Percentiles rank a stretch among this genome's conserved stretches.
phyloP scores from a whole-genome alignment of 163 green algal genomes.

The Chloroidium sp. region DNA sequence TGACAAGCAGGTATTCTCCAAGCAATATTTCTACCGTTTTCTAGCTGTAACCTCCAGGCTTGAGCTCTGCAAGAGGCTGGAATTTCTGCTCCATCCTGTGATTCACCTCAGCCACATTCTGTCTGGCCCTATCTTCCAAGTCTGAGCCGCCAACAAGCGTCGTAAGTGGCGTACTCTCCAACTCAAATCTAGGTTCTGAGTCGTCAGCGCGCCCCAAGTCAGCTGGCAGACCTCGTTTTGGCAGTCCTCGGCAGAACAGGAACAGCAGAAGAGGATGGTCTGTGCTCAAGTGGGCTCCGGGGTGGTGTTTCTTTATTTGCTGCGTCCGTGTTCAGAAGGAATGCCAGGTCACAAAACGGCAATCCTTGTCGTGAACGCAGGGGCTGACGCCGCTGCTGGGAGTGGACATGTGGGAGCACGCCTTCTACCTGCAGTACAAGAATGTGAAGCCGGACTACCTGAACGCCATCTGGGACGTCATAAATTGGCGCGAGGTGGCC shows the following conservation, averaged over 20 bases:
- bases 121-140: no score
- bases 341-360: background rate
- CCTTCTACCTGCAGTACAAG: slow-evolving; percentile 89
- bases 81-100: no score
- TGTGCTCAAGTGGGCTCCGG: background rate
- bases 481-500: slow-evolving; percentile 93
- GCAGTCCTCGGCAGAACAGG: no score
- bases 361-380: slow-evolving; percentile 15
- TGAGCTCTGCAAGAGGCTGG: no score
- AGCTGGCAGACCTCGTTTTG: no score
- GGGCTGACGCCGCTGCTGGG: slow-evolving; percentile 85
- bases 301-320: background rate
- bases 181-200: no score
- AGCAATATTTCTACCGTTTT: no score
- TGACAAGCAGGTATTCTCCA: slow-evolving; percentile 25
- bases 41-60: no score
- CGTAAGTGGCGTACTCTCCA: no score
- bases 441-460: slow-evolving; percentile 95
- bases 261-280: slow-evolving; percentile 3
- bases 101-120: no score
- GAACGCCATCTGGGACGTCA: slow-evolving; percentile 60
- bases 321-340: background rate
- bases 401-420: slow-evolving; percentile 92
- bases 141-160: no score
- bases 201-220: no score